Base-by-base conservation (phyloP, 495 filamentous ascomycete species). In the Aspergillus funiculosus region DNA sequence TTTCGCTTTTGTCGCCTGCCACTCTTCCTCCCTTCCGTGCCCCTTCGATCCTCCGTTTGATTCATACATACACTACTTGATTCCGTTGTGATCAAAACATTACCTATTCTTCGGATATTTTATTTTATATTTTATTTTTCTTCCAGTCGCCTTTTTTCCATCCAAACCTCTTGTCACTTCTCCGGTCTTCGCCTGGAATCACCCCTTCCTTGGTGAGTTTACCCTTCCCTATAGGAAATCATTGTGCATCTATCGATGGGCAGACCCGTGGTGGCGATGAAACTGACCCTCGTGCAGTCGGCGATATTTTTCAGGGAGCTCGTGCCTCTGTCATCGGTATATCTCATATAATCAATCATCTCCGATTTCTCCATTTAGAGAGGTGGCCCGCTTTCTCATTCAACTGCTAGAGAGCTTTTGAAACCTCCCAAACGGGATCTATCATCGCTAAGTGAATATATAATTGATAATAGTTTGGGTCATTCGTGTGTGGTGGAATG, bases 61-160 rank as follows among this genome's bases (percentile, higher is more conserved):
- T 55, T 52, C 66, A 61, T 69, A 60, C 63, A 67, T n/a, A 32
- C 28, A 20, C 65, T 61, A 59, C 53, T 51, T 55, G 55, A 48
- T 54, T 39, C 51, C 34, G 50, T 51, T 50, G 37, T 31, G 28
- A 43, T 49, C 59, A 53, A 54, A 42, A 52, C 48, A 52, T 41
- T 52, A 14, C 35, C 38, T 49, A 28, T 46, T 46, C 29, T 51
- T 41, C 36, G 22, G 28, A 19, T 13, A 32, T 37, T 38, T 46
- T 37, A 26, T 41, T 9, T 14, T 32, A 28, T 13, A 14, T 28
- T 25, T 39, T 51, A 14, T n/a, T 39, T 24, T 8, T 48, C 34
- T 34, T 41, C 21, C 39, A 13, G 7, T 31, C 30, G 18, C 6
- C 30, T 43, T 42, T 39, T 31, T 15, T 39, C 25, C 29, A 27